Conservation (phyloP, 2,329 filamentous ascomycete species). For the Pseudopyrenochaeta lycopersici region DNA sequence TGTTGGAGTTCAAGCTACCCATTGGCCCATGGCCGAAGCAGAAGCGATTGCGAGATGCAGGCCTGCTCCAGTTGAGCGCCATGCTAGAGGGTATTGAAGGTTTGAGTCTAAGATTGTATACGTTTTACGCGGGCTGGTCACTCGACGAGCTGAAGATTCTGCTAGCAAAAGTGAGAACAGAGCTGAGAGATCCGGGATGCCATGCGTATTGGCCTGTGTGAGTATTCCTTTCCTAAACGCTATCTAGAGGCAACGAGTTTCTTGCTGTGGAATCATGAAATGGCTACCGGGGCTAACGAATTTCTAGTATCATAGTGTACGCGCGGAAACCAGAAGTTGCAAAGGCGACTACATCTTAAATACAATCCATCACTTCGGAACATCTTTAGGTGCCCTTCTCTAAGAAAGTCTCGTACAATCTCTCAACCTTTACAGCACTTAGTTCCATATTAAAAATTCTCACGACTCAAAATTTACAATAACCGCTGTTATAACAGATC, state of each 20-base stretch:
- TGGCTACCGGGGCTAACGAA: too few species aligned
- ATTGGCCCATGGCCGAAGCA: constrained; percentile 33
- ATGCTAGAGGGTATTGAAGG: constrained; percentile 42
- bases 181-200: constrained; percentile 37
- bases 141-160: constrained; percentile 47
- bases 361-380: neutral
- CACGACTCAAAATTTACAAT: too few species aligned
- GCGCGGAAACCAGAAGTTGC: neutral
- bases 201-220: constrained; percentile 43
- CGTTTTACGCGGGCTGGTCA: constrained; percentile 34
- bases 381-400: neutral
- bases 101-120: constrained; percentile 31
- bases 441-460: too few species aligned
- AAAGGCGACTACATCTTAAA: neutral
- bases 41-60: constrained; percentile 29
- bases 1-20: constrained; percentile 29
- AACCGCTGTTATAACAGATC: too few species aligned
- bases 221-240: constrained; percentile 12
- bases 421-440: too few species aligned
- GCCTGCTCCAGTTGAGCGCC: constrained; percentile 36
- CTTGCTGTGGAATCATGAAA: too few species aligned
- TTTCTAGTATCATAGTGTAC: neutral
- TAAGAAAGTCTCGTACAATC: too few species aligned
- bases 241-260: too few species aligned
- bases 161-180: constrained; percentile 35